Evolutionary conservation across 2,329 filamentous ascomycete genomes (phyloP), one percentile per base, ranked within the genome.

Genomic region (Pleoardoris graminearum): DNA sequence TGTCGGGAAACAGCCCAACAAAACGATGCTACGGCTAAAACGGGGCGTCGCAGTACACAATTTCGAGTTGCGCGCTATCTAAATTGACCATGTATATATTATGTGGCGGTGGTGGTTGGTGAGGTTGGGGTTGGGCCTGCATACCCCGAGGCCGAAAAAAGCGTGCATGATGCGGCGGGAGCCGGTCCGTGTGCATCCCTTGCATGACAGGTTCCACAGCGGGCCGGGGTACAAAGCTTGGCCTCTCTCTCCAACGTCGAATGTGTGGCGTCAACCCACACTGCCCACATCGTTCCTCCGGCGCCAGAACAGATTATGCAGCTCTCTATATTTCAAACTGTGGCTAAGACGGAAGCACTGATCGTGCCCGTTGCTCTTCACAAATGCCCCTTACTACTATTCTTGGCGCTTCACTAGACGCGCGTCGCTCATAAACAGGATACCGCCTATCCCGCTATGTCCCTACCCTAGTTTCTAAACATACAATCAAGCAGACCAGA

Each of bases 101-200:
- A 25, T 17, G 39, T 23, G 21, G 22, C n/a, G 30, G 22, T 36
- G 44, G 32, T 47, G 44, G 44, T 37, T 47, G 32, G 32, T 5
- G 11, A 22, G 19, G 23, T 53, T 55, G 58, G 57, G 57, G 56
- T 62, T 55, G 57, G 55, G 51, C 21, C 47, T 17, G 39, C 29
- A 50, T 50, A 48, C 29, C 43, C 53, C 50, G 49, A 58, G 57
- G 59, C 51, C 57, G 57, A 54, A 46, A 38, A 21, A 33, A 11
- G 23, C 39, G 32, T 32, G 29, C 41, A 45, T 39, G 23, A 47
- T 35, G 50, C 50, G 30, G 44, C 36, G 49, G 48, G 25, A 39
- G 14, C 7, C 48, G 39, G 41, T 32, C 48, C 39, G 48, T 30
- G 30, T 19, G n/a, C 43, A 36, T 35, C 37, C 47, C 47, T 50